Base-by-base conservation (phyloP, 2,329 filamentous ascomycete species). In the Monilinia fructicola region DNA sequence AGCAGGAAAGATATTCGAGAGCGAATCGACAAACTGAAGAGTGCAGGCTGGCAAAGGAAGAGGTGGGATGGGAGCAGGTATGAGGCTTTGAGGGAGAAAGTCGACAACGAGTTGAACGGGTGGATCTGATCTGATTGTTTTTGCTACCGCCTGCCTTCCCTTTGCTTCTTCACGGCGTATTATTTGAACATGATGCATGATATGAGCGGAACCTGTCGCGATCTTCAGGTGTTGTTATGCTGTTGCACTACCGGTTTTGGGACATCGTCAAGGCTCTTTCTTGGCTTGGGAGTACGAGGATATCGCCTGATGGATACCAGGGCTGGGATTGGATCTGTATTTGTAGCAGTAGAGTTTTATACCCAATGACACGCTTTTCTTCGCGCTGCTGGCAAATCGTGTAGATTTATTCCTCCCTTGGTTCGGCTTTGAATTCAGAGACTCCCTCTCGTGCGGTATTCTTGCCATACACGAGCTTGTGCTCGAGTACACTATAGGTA, bases 11-110 rank as follows among this genome's bases (percentile, higher is more conserved):
- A 53, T 1, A 50, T 68, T 3, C 54, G 54, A 54, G 67, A 68
- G 26, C 48, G 72, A 14, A 72, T 73, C 31, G 56, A 66, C 35
- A 68, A 67, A 40, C 48, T 73, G 48, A 72, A 64, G 56, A 70
- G 68, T 35, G 38, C 28, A 3, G 71, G 71, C 1, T 74, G 71
- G 71, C 64, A 64, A 23, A 71, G 70, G 48, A 67, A 71, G 54
- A 64, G 74, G 6, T 76, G 74, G 59, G 68, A 74, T 67, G 66
- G 65, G 0, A 62, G 64, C 42, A 67, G 71, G 46, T 75, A 74
- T 68, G 60, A 68, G 52, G 50, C 61, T n/a, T 66, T 76, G 35
- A 74, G 73, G 54, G 71, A 75, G 59, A 70, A 64, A 40, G 74
- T 60, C 14, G 64, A 66, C 11, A 44, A 46, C 53, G 64, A 66